Evolutionary conservation across 2,329 filamentous ascomycete genomes (phyloP).

Genomic region (Orbilia javanica): DNA sequence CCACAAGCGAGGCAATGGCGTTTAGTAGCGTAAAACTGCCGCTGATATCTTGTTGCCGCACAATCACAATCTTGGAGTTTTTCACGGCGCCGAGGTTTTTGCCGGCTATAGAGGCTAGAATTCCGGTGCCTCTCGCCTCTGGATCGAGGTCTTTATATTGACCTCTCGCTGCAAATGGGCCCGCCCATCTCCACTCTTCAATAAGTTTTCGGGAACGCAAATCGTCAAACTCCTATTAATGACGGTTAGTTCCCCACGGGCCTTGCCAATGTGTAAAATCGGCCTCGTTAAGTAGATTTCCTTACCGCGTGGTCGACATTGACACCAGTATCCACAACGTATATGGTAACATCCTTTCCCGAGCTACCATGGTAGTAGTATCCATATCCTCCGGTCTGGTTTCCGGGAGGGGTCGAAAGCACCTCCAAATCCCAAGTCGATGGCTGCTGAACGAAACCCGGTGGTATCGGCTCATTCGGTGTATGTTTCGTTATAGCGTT

Average conservation of each 20-base stretch:
- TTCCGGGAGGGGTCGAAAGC: conserved; percentile 29
- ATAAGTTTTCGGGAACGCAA: conserved; percentile 11
- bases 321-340: conserved; percentile 31
- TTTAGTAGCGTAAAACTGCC: conserved; percentile 29
- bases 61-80: conserved; percentile 41
- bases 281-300: background rate
- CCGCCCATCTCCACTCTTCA: conserved; percentile 29
- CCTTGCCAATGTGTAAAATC: background rate
- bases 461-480: background rate
- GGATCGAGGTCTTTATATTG: conserved; percentile 16
- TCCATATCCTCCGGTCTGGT: background rate
- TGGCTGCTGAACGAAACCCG: background rate
- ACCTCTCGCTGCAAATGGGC: conserved; percentile 30
- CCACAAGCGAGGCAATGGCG: background rate
- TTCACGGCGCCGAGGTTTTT: conserved; percentile 30
- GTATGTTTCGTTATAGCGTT: background rate
- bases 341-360: conserved; percentile 20
- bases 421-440: conserved; percentile 33
- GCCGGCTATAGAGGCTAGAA: conserved; percentile 24
- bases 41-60: conserved; percentile 15
- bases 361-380: conserved; percentile 23
- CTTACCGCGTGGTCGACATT: conserved; percentile 35
- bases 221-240: conserved; percentile 36
- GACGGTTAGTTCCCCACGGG: background rate
- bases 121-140: conserved; percentile 15